Conservation (phyloP, 2,329 filamentous ascomycete species). For the Trichothecium sympodiale region DNA sequence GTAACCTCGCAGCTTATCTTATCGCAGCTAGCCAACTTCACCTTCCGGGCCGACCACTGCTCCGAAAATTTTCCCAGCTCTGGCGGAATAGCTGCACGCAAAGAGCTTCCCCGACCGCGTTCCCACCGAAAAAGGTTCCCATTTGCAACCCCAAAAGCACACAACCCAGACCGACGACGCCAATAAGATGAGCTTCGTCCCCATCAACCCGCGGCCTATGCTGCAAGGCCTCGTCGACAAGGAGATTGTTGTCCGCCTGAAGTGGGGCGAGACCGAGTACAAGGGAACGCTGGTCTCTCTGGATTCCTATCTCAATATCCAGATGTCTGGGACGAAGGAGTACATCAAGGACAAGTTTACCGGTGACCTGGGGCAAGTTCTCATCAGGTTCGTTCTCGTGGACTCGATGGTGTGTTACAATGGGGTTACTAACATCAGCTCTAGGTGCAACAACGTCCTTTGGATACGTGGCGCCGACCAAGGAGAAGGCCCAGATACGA, state of each 20-base stretch:
- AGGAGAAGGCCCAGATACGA: constrained; percentile 2
- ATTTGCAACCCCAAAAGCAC: no score
- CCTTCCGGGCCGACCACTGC: no score
- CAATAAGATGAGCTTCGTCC: constrained; percentile 53
- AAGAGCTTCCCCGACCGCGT: no score
- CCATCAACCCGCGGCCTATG: constrained; percentile 93
- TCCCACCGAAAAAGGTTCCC: no score
- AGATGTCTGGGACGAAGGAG: constrained; percentile 83
- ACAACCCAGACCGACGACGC: neutral
- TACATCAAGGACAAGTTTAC: constrained; percentile 81
- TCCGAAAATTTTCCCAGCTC: no score
- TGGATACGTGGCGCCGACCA: constrained; percentile 52
- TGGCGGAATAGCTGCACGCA: no score
- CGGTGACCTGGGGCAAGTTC: constrained; percentile 75
- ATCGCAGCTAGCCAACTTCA: no score
- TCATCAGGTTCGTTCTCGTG: constrained; percentile 57
- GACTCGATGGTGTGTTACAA: neutral
- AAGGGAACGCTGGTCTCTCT: constrained; percentile 85
- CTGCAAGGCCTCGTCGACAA: constrained; percentile 90
- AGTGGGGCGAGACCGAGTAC: constrained; percentile 98
- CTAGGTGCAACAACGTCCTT: constrained; percentile 90
- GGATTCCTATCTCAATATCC: constrained; percentile 98
- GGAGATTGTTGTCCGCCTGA: constrained; percentile 81
- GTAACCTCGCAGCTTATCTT: no score
- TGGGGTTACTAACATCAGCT: neutral